These are phyloP conservation scores for Vanrija sp. DNA, from an alignment of 1,284 basidiomycete species.

Conservation along the genomic window DNA sequence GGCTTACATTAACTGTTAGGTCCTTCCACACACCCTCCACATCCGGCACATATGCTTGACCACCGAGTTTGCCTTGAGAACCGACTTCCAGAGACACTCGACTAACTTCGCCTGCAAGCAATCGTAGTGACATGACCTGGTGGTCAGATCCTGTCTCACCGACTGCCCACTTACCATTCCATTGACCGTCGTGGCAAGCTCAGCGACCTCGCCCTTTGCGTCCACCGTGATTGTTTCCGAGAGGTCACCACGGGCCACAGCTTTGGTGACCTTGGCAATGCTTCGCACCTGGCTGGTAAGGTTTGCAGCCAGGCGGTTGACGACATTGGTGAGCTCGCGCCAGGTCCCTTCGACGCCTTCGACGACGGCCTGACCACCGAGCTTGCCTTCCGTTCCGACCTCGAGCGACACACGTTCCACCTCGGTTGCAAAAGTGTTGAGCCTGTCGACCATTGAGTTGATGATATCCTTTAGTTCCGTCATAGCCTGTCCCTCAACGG, in stretches of 20 bases:
- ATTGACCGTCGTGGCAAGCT: constrained; percentile 97
- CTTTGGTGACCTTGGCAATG: constrained; percentile 95
- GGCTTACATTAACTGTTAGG: constrained; percentile 74
- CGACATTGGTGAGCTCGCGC: constrained; percentile 82
- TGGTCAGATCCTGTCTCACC: neutral
- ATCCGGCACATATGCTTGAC: constrained; percentile 82
- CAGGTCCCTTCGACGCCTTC: constrained; percentile 91
- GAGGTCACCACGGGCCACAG: constrained; percentile 91
- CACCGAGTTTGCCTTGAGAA: constrained; percentile 82
- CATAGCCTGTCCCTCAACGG: constrained; percentile 94
- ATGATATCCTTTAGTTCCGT: constrained; percentile 97
- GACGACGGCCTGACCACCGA: constrained; percentile 88
- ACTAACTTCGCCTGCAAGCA: constrained; percentile 92
- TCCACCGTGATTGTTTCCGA: constrained; percentile 96
- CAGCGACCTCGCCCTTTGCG: constrained; percentile 92
- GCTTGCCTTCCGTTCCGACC: constrained; percentile 89
- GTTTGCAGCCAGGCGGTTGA: constrained; percentile 90
- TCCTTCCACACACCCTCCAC: constrained; percentile 95
- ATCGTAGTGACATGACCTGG: constrained; percentile 70
- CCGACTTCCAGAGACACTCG: constrained; percentile 93
- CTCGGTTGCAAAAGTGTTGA: constrained; percentile 54
- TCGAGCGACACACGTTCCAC: constrained; percentile 64
- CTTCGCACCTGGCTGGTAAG: constrained; percentile 91
- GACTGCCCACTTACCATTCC: constrained; percentile 64
- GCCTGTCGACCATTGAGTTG: constrained; percentile 80